Evolutionary conservation across 2,329 filamentous ascomycete species (phyloP), one percentile per base, ranked within the genome.

Genomic region (Colletotrichum nymphaeae): DNA sequence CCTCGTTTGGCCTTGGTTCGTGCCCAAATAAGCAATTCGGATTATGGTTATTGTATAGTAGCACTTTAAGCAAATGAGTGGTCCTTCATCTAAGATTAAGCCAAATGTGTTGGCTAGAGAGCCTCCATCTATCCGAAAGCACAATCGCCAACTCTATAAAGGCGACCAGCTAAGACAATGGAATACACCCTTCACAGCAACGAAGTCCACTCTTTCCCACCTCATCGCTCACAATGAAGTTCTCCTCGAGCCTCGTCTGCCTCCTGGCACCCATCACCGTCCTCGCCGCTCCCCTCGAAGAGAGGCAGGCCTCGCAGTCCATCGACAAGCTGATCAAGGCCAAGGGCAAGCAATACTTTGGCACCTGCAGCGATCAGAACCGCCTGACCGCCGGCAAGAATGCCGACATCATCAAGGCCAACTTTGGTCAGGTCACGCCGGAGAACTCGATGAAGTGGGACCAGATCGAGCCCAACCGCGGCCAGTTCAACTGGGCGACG

Each of bases 371-470:
- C 1, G 91, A 93, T 78, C 84, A 88, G 77, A 83, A 83, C 74
- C 85, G 83, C 12, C 86, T 93, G 4, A 83, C 79, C 42, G 79
- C 83, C 11, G 85, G 83, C 67, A 84, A 86, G 75, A 89, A 87
- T 72, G 85, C 86, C n/a, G 85, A 85, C 71, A 86, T 92, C 77
- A 89, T 93, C 80, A 86, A 87, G 74, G 83, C 85, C 66, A 84
- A 92, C 80, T 93, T 93, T 74, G 91, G 91, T 24, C 88, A 90
- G 79, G 84, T 93, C 26, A 93, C 91, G 0, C 87, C 89, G 1
- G 92, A 93, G 84, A 93, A 94, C 85, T 89, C 86, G 78, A 92
- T 93, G 88, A 93, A 93, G 82, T 93, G 91, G 91, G 89, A 92
- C 76, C 83, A 87, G 42, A 85, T 85, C 22, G 84, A 92, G 80